Evolutionary conservation across 1,284 basidiomycete genomes (phyloP), one percentile per base, ranked within the genome.

Genomic region (Ustilago vetiveriae): DNA sequence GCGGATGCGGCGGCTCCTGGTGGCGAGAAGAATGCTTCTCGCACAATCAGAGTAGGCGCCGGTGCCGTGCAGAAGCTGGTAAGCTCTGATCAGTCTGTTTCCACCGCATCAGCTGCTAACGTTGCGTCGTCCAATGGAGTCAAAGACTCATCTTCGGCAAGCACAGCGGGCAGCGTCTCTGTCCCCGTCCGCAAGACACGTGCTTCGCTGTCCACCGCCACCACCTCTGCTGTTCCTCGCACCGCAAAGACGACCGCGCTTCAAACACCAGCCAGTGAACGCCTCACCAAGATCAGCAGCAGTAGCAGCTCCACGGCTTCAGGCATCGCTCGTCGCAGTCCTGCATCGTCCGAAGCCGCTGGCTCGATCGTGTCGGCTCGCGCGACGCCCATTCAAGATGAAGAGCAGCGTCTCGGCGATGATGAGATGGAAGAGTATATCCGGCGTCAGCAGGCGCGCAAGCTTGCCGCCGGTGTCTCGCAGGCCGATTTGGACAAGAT

Each of bases 401-500:
- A 98, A 65, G 96, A 98, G 71, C 94, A 98, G 82, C 62, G 90
- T 2, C 83, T 90, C 13, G 96, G 92, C 19, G 96, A 99, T 78
- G 92, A 94, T 65, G 96, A 99, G 84, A 98, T 99, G 95, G 85
- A 91, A 76, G 89, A 91, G 62, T 98, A 97, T 82, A 92, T 98
- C 62, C 87, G 88, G 70, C 87, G 94, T 27, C 91, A 96, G 74
- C 90, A 94, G 71, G 88, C 90, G 13, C 92, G 92, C 84, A 92
- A 91, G 82, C 83, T 94, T 52, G 90, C 92, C 3, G 86, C 87
- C 17, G 93, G 94, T 32, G 78, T 81, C 8, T 88, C 87, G 35
- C 91, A 91, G 78, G 89, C 91, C 66, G 92, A 97, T 70, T 83
- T 98, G 44, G 92, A 96, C 66, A 90, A 90, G 50, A 85, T 98